phyloP scores from a whole-genome alignment of 352 stramenopile genomes.

The Bremia lactucae region DNA sequence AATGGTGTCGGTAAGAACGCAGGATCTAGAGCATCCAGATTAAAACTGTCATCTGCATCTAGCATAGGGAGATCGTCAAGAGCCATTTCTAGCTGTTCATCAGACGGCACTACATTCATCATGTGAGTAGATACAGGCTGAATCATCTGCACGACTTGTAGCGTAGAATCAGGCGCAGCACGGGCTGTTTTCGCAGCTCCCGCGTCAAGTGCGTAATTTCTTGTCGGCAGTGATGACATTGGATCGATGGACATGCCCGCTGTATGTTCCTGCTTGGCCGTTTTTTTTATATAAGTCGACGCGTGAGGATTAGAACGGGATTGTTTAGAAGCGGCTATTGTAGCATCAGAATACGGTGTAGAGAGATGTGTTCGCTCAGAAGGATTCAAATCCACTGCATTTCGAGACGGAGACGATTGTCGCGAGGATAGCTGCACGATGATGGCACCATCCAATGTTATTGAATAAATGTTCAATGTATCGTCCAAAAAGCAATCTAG shows the following conservation, averaged over 20 bases:
- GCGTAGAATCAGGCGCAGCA: not conserved
- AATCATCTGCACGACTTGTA: conserved; percentile 23
- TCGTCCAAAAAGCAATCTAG: not conserved
- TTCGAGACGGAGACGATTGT: conserved; percentile 16
- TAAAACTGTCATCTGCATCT: conserved; percentile 54
- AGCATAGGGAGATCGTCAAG: conserved; percentile 67
- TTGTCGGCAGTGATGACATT: not conserved
- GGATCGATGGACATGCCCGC: not conserved
- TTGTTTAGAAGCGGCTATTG: not conserved
- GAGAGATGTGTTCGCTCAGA: conserved; percentile 7
- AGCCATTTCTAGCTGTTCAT: conserved; percentile 62
- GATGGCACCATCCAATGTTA: not conserved
- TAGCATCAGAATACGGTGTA: conserved; percentile 5
- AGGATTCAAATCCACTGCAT: conserved; percentile 1
- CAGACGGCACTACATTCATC: conserved; percentile 35
- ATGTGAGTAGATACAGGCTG: conserved; percentile 22
- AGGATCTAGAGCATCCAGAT: conserved; percentile 29
- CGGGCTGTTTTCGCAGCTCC: conserved; percentile 2
- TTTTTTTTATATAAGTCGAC: not conserved
- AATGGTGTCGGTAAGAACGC: conserved; percentile 20
- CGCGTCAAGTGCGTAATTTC: conserved; percentile 8
- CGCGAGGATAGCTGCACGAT: conserved; percentile 18
- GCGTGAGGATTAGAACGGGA: not conserved
- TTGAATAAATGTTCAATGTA: not conserved
- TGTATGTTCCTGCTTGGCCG: conserved; percentile 6